Evolutionary conservation across 371 early-diverging fungal species (phyloP).

Genomic region (Mortierella sp.): DNA sequence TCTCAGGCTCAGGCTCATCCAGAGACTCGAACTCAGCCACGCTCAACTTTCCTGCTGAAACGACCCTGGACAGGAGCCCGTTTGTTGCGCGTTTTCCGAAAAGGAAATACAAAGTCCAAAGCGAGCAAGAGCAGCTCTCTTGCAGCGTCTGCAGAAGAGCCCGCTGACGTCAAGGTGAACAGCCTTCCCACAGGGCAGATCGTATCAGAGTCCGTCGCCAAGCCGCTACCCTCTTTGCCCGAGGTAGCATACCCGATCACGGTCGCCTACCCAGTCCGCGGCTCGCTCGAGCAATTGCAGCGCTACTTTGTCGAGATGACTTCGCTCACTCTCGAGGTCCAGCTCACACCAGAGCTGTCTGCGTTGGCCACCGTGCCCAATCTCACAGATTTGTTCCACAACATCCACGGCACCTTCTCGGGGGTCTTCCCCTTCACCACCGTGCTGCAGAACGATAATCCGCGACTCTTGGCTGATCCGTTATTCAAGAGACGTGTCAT

Average conservation of each 20-base stretch:
- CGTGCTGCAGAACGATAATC: constrained; percentile 17
- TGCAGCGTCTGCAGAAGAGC: constrained; percentile 1
- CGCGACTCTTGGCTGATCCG: constrained; percentile 6
- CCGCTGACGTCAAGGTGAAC: neutral
- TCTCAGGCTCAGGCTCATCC: constrained; percentile 3
- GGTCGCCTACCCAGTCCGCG: constrained; percentile 44
- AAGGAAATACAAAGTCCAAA: constrained; percentile 10
- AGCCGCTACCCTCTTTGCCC: constrained; percentile 42
- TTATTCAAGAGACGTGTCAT: constrained; percentile 15
- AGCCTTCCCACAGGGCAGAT: too few relatives aligned
- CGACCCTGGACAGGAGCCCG: constrained; percentile 38
- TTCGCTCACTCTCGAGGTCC: constrained; percentile 35
- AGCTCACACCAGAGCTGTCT: constrained; percentile 29
- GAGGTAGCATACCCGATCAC: constrained; percentile 40
- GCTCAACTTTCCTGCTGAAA: constrained; percentile 17
- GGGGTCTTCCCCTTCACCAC: constrained; percentile 41
- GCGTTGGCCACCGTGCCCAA: constrained; percentile 38
- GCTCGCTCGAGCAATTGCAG: constrained; percentile 36
- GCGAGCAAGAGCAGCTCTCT: neutral
- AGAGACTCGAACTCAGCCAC: constrained; percentile 5
- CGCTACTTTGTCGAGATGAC: constrained; percentile 42
- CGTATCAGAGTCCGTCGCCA: constrained; percentile 1
- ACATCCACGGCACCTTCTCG: constrained; percentile 46
- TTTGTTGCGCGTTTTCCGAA: constrained; percentile 25
- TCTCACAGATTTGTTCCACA: constrained; percentile 30